Conservation (phyloP, 768 basidiomycete species). For the Grammothele lineata region DNA sequence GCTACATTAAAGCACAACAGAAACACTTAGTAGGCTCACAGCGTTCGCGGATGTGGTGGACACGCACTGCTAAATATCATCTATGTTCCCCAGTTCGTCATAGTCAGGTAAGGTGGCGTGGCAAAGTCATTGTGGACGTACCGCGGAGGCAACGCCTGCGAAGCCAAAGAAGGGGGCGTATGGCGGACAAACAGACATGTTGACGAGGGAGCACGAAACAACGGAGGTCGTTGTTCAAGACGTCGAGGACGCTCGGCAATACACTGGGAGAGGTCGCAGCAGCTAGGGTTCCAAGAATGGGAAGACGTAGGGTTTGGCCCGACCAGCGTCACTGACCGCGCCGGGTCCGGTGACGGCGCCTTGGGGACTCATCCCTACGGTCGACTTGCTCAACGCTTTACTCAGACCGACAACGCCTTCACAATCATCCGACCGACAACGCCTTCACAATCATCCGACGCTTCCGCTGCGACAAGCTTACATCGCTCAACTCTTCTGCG, state of each 20-base stretch:
- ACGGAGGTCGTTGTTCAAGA: conserved; percentile 2
- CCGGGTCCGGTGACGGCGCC: too few species aligned
- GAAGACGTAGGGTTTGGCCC: too few species aligned
- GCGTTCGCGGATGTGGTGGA: not conserved
- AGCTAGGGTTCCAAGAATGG: not conserved
- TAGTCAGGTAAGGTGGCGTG: not conserved
- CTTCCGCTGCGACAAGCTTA: too few species aligned
- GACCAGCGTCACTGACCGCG: too few species aligned
- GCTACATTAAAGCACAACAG: conserved; percentile 40
- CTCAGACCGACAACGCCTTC: too few species aligned
- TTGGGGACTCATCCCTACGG: too few species aligned
- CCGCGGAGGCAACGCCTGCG: conserved; percentile 91
- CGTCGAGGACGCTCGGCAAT: not conserved
- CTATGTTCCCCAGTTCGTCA: conserved; percentile 34
- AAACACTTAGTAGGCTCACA: not conserved
- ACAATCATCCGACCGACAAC: too few species aligned
- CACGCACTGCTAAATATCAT: conserved; percentile 94
- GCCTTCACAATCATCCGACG: too few species aligned
- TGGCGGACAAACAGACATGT: conserved; percentile 68
- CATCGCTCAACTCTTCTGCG: too few species aligned
- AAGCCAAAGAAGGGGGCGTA: conserved; percentile 99
- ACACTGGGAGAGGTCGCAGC: not conserved
- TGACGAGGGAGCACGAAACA: not conserved
- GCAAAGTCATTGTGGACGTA: conserved; percentile 36
- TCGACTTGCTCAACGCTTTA: too few species aligned